These are phyloP conservation scores for Saccharomycopsis malanga DNA, from an alignment of 805 yeast genomes.

Conservation along the genomic window DNA sequence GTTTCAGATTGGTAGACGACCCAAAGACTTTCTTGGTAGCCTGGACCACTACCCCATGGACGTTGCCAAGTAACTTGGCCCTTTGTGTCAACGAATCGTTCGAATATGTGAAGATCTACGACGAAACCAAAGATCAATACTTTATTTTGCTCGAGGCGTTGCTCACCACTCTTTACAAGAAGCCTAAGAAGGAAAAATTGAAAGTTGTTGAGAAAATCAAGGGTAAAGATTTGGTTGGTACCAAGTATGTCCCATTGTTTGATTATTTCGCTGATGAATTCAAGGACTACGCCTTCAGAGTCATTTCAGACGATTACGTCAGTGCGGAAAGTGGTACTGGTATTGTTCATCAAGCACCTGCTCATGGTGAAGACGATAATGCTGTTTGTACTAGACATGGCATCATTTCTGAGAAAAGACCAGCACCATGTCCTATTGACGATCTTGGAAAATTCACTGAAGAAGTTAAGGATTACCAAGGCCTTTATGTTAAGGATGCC, in stretches of 20 bases:
- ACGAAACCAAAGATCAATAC: constrained; percentile 75
- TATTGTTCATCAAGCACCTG: constrained; percentile 97
- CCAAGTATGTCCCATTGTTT: constrained; percentile 76
- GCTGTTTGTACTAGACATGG: constrained; percentile 71
- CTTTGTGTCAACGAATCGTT: constrained; percentile 86
- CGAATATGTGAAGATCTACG: constrained; percentile 87
- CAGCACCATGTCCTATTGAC: constrained; percentile 93
- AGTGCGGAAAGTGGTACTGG: constrained; percentile 97
- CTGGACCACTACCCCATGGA: constrained; percentile 99
- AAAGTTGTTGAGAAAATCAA: constrained; percentile 71
- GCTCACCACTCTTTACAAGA: constrained; percentile 80
- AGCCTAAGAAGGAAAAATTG: constrained; percentile 85
- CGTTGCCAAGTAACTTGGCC: constrained; percentile 89
- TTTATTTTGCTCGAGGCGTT: constrained; percentile 81
- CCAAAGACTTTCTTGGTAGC: constrained; percentile 83
- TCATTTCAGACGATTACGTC: constrained; percentile 77
- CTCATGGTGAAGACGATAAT: constrained; percentile 99
- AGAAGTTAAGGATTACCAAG: constrained; percentile 69
- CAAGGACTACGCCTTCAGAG: constrained; percentile 74
- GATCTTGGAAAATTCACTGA: constrained; percentile 80
- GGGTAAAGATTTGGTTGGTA: constrained; percentile 77
- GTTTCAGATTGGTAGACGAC: constrained; percentile 74
- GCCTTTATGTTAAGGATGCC: constrained; percentile 90
- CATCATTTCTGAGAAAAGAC: constrained; percentile 56
- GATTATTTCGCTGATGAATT: constrained; percentile 71